Percentiles rank a stretch among this genome's conserved stretches.
phyloP scores from a whole-genome alignment of 2,329 filamentous ascomycete species.

The Parasarocladium wereldwijsianum region DNA sequence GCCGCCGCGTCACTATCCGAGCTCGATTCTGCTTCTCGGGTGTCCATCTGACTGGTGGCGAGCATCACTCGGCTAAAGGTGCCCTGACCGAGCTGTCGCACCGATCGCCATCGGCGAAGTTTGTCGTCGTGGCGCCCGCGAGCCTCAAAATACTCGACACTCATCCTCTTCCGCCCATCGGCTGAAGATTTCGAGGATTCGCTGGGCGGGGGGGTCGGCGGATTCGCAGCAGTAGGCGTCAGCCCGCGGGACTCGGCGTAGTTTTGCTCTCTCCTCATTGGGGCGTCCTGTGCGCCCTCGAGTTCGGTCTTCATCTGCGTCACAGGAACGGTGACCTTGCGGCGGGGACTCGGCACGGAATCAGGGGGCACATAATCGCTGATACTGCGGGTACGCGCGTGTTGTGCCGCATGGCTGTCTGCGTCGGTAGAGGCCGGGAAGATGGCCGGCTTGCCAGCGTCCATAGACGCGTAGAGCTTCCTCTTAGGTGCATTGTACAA shows the following conservation, averaged over 20 bases:
- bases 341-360: constrained; percentile 48
- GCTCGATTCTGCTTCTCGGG: constrained; percentile 24
- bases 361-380: constrained; percentile 85
- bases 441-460: constrained; percentile 16
- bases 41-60: constrained; percentile 60
- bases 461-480: constrained; percentile 32
- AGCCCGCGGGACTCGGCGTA: constrained; percentile 67
- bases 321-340: constrained; percentile 60
- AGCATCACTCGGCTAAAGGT: constrained; percentile 93
- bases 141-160: constrained; percentile 55
- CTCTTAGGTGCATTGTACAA: constrained; percentile 39
- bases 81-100: constrained; percentile 75
- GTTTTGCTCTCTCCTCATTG: constrained; percentile 62
- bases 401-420: constrained; percentile 18
- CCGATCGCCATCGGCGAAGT: constrained; percentile 60
- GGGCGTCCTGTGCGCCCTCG: constrained; percentile 26
- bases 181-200: constrained; percentile 42
- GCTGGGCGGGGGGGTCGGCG: constrained; percentile 71
- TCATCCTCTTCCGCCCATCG: constrained; percentile 25
- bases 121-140: constrained; percentile 52
- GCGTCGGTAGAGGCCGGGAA: constrained; percentile 19
- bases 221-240: constrained; percentile 40
- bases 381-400: constrained; percentile 64
- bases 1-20: constrained; percentile 12
- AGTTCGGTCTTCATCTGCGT: constrained; percentile 30